Evolutionary conservation across 345 rosid species (phyloP), one percentile per base, ranked within the genome.

Genomic region (Odontarrhena argentea): DNA sequence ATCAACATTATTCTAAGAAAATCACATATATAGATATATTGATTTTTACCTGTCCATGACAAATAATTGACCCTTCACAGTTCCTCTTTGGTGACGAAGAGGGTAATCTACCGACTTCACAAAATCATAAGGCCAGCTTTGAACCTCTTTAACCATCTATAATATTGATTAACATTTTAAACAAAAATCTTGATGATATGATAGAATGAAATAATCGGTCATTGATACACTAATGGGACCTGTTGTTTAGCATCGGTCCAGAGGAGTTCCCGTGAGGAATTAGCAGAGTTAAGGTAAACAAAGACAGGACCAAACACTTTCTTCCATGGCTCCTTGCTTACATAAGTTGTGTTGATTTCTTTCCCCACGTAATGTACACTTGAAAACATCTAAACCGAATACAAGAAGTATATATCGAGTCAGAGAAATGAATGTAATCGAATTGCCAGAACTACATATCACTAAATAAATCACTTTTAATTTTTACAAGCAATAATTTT

Each of bases 221-320:
- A 52, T 34, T 51, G 55, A 24, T 41, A 12, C 8, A 13, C 25
- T 6, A 38, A 28, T 11, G 7, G 49, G 56, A 93, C 97, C 88
- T 91, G 88, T 49, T 50, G 8, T 71, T 88, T 91, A 15, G 97
- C 99, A 68, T 94, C 95, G 36, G 76, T 43, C 97, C 97, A 94
- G 3, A 88, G 91, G 30, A 53, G 49, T 4, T 59, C 37, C 7
- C 28, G 15, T 9, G 72, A 35, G 28, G 83, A 28, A 15, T 32
- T 32, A 32, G 64, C 78, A 0, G 95, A 83, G 64, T 94, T 94
- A 44, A 94, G 86, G 61, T 87, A 87, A n/a, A 83, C 81, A 49
- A 85, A 48, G 36, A 85, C 88, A 10, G 99, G 99, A 34, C 99
- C 99, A 26, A 84, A 78, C 50, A 88, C 85, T 25, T 87, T 94